phyloP scores from a whole-genome alignment of 139 green algal genomes.

The Choricystis sp. region DNA sequence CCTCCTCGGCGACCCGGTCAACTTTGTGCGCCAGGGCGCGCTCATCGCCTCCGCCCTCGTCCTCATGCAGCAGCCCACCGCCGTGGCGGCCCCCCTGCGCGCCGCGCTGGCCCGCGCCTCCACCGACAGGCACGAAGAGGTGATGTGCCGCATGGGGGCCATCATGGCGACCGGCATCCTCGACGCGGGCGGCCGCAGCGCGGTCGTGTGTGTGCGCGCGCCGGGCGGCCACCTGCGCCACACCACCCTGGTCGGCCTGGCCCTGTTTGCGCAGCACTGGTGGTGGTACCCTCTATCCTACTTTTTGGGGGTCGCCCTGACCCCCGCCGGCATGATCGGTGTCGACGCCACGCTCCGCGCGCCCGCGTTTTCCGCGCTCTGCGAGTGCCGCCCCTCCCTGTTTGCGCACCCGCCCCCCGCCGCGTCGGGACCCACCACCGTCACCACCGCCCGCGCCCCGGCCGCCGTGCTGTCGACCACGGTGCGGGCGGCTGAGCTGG shows the following conservation, averaged over 20 bases:
- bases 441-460: too few species aligned
- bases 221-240: slow-evolving; percentile 55
- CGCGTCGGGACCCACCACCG: slow-evolving; percentile 22
- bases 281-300: slow-evolving; percentile 95
- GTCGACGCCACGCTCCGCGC: slow-evolving; percentile 42
- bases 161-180: slow-evolving; percentile 91
- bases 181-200: slow-evolving; percentile 86
- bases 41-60: slow-evolving; percentile 84
- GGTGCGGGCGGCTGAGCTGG: slow-evolving; percentile 55
- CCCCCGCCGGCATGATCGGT: slow-evolving; percentile 74
- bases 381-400: slow-evolving; percentile 45
- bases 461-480: slow-evolving; percentile 95
- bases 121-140: slow-evolving; percentile 87
- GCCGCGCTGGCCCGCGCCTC: slow-evolving; percentile 68
- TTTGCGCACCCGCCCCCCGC: slow-evolving; percentile 82
- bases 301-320: slow-evolving; percentile 71
- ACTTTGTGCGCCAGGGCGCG: slow-evolving; percentile 89
- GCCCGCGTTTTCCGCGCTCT: slow-evolving; percentile 13
- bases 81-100: slow-evolving; percentile 25
- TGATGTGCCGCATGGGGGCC: slow-evolving; percentile 71
- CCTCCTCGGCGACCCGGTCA: slow-evolving; percentile 61
- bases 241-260: slow-evolving; percentile 69
- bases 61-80: slow-evolving; percentile 70
- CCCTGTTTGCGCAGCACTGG: slow-evolving; percentile 96
- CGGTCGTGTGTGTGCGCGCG: slow-evolving; percentile 61